Evolutionary conservation across 345 rosid genomes (phyloP).

Genomic region (Passiflora organensis): DNA sequence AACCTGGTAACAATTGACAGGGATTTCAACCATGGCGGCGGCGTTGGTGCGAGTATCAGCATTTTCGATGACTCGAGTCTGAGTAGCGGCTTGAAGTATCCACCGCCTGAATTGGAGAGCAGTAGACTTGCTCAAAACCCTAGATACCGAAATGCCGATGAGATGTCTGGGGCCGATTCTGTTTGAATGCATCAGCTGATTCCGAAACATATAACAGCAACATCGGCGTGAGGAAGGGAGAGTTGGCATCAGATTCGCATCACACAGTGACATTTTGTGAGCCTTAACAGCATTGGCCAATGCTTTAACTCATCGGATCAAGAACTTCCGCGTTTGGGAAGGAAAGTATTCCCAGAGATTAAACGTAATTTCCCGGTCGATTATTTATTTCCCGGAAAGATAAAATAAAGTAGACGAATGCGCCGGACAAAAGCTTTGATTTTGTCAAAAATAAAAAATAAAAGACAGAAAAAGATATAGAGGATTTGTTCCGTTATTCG

Average conservation of each 20-base stretch:
- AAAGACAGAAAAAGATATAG: too few species aligned
- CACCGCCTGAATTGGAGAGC: slow-evolving; percentile 8
- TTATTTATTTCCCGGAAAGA: too few species aligned
- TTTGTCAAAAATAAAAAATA: not conserved
- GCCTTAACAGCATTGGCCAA: not conserved
- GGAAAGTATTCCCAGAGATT: not conserved
- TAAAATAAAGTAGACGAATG: too few species aligned
- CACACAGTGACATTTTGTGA: not conserved
- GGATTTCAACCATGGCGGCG: slow-evolving; percentile 43
- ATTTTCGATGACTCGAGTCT: slow-evolving; percentile 45
- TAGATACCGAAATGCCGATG: slow-evolving; percentile 3
- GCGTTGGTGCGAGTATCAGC: slow-evolving; percentile 20
- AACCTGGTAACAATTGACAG: slow-evolving; percentile 82
- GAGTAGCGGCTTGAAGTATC: slow-evolving; percentile 37
- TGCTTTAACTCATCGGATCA: not conserved
- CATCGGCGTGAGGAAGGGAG: not conserved
- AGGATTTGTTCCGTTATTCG: too few species aligned
- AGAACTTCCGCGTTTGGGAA: not conserved
- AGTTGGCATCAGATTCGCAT: not conserved
- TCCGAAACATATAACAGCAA: not conserved
- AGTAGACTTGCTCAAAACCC: slow-evolving; percentile 13
- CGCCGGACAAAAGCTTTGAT: not conserved
- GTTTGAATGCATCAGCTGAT: not conserved
- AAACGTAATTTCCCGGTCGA: too few species aligned
- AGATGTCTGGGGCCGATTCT: not conserved